Conservation (phyloP, 148 eudicot species). For the Amaranthus palmeri region DNA sequence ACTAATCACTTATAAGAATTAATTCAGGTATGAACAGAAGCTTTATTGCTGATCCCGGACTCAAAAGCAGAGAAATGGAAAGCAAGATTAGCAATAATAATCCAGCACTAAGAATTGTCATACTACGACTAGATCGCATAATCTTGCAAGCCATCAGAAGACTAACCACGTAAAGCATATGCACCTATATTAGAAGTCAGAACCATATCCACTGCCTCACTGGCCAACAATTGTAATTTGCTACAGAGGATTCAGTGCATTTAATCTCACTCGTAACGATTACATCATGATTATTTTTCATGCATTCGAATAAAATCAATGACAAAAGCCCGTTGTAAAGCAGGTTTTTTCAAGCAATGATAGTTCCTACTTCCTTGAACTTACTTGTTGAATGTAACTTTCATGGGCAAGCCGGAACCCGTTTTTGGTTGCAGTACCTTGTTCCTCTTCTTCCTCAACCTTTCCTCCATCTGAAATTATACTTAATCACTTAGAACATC, state of each 20-base stretch:
- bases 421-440: slow-evolving; percentile 78
- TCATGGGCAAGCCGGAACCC: slow-evolving; percentile 73
- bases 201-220: neutral
- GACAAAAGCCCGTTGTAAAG: neutral
- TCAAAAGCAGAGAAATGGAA: neutral
- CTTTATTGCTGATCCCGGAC: neutral
- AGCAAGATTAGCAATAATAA: neutral
- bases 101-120: neutral
- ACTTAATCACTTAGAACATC: neutral
- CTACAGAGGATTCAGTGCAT: neutral
- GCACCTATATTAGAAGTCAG: too few species aligned
- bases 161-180: neutral
- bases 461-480: slow-evolving; percentile 70
- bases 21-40: neutral
- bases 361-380: neutral
- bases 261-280: neutral
- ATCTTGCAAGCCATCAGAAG: neutral
- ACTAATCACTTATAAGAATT: neutral
- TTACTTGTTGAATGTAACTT: slow-evolving; percentile 74
- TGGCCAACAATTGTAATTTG: neutral
- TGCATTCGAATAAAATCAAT: neutral
- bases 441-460: slow-evolving; percentile 78
- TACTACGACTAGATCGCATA: neutral
- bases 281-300: too few species aligned
- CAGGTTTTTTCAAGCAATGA: neutral